phyloP scores from a whole-genome alignment of 805 yeast species.

The Cyberlindnera maclurae region DNA sequence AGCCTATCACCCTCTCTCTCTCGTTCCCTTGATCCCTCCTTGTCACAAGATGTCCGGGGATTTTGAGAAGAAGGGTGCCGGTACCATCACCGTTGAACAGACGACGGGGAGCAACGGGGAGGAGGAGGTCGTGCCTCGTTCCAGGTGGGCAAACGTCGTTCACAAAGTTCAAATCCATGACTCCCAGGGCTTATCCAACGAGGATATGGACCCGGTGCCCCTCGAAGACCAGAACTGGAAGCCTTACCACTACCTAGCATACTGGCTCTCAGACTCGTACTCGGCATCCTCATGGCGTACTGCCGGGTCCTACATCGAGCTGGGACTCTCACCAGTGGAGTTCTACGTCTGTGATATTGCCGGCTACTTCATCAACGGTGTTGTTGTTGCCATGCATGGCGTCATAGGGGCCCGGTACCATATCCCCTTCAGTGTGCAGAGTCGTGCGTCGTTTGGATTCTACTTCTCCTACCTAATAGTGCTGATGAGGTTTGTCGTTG shows the following conservation, averaged over 20 bases:
- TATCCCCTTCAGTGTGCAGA: conserved; percentile 11
- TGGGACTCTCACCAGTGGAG: conserved; percentile 10
- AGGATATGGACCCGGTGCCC: conserved; percentile 12
- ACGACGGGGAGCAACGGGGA: background rate
- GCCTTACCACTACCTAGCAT: conserved; percentile 12
- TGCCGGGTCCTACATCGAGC: conserved; percentile 11
- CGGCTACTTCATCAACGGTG: conserved; percentile 8
- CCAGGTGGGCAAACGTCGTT: background rate
- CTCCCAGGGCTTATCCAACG: conserved; percentile 2
- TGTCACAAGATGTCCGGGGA: no score
- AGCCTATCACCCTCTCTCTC: no score
- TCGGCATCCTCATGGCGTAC: conserved; percentile 13
- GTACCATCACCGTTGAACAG: no score
- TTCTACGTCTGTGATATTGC: conserved; percentile 8
- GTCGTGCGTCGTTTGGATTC: conserved; percentile 12
- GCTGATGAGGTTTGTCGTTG: conserved; percentile 10
- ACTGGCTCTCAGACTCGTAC: conserved; percentile 13
- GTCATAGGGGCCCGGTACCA: conserved; percentile 11
- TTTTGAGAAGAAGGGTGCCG: no score
- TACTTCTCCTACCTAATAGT: conserved; percentile 10
- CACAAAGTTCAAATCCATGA: background rate
- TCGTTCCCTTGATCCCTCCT: no score
- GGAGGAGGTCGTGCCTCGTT: background rate
- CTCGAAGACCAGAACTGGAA: conserved; percentile 10
- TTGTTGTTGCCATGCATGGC: conserved; percentile 9